These are phyloP conservation scores for Coprinopsis sp. DNA, from an alignment of 768 basidiomycete species.

Conservation along the genomic window DNA sequence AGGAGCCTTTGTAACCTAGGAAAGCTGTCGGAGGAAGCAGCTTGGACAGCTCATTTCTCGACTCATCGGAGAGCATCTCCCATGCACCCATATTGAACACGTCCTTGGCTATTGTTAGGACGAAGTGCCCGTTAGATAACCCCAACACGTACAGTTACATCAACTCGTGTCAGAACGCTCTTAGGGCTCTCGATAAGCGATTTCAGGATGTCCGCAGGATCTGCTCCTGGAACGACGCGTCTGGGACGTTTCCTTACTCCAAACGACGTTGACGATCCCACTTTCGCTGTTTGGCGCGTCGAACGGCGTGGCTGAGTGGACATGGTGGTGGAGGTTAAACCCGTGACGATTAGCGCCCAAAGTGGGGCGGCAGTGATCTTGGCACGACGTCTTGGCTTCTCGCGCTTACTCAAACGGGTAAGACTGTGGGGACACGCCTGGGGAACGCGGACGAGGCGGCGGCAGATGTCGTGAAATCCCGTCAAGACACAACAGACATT, in stretches of 20 bases:
- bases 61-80: constrained; percentile 40
- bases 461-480: no score
- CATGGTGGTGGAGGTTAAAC: constrained; percentile 8
- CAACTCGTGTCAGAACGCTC: constrained; percentile 44
- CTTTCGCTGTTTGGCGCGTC: constrained; percentile 16
- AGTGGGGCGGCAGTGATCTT: background rate
- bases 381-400: no score
- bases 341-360: background rate
- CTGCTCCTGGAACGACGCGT: constrained; percentile 23
- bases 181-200: constrained; percentile 41
- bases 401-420: no score
- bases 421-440: no score
- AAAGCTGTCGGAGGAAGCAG: constrained; percentile 48
- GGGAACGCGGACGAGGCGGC: no score
- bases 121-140: no score
- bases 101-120: no score
- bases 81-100: constrained; percentile 44
- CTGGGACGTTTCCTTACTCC: constrained; percentile 16
- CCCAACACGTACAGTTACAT: constrained; percentile 43
- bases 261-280: constrained; percentile 11
- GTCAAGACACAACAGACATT: no score
- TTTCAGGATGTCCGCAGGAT: constrained; percentile 30
- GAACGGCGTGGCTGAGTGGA: constrained; percentile 29
- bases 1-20: constrained; percentile 22
- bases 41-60: constrained; percentile 29